A percentile compares a stretch with the other conserved stretches of the same genome.
Conservation (phyloP, 805 yeast genomes). For the Dipodascus albidus region DNA sequence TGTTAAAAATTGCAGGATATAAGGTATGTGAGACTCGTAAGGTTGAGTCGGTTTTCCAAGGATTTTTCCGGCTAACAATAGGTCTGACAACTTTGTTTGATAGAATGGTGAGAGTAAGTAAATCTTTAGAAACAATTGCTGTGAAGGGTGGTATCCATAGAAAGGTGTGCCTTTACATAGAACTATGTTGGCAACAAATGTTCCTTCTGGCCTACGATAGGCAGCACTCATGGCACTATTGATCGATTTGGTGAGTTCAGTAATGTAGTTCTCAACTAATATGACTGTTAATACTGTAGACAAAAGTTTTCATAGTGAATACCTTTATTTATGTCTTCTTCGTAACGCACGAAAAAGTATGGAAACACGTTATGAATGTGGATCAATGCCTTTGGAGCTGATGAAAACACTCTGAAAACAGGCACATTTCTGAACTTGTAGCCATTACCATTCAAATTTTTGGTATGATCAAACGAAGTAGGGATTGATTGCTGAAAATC, state of each 20-base stretch:
- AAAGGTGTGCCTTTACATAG: conserved; percentile 69
- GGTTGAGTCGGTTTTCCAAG: conserved; percentile 34
- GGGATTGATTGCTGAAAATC: conserved; percentile 2
- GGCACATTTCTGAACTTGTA: conserved; percentile 39
- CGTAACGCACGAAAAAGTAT: conserved; percentile 58
- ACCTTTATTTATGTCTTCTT: conserved; percentile 26
- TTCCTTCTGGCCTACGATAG: conserved; percentile 15
- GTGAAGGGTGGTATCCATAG: conserved; percentile 70
- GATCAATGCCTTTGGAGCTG: conserved; percentile 47
- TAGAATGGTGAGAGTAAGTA: conserved; percentile 53
- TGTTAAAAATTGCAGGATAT: conserved; percentile 58
- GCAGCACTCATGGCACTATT: conserved; percentile 19
- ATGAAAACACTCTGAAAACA: conserved; percentile 54
- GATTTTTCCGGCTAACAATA: conserved; percentile 35
- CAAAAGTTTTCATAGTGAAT: neutral
- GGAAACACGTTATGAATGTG: conserved; percentile 85
- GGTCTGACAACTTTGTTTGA: conserved; percentile 40
- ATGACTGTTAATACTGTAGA: neutral
- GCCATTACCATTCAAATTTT: conserved; percentile 1
- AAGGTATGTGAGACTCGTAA: conserved; percentile 77
- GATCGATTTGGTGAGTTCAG: conserved; percentile 13
- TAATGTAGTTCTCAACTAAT: conserved; percentile 12
- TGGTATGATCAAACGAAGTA: neutral
- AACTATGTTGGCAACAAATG: conserved; percentile 23
- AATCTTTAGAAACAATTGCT: conserved; percentile 55